Evolutionary conservation across 2,329 filamentous ascomycete genomes (phyloP).

Genomic region (Fusarium ambrosium): DNA sequence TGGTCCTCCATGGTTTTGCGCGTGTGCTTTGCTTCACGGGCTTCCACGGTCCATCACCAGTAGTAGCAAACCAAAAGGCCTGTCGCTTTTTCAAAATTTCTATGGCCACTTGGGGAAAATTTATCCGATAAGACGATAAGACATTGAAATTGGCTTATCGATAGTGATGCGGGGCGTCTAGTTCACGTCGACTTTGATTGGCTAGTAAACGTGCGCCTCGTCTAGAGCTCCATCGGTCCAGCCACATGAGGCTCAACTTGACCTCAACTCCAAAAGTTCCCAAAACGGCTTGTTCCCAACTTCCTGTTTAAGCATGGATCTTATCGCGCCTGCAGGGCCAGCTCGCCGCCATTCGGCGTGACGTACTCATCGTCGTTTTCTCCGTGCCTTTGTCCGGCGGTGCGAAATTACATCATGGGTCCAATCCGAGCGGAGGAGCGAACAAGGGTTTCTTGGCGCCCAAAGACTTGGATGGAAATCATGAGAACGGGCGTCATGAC

Average conservation of each 20-base stretch:
- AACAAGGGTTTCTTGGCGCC: not conserved
- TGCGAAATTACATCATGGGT: not conserved
- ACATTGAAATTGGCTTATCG: constrained; percentile 36
- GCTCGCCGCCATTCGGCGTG: constrained; percentile 19
- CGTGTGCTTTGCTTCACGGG: constrained; percentile 38
- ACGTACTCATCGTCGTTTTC: constrained; percentile 14
- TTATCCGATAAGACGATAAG: constrained; percentile 40
- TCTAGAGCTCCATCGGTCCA: not conserved
- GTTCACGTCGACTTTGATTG: not conserved
- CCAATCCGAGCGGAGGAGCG: not conserved
- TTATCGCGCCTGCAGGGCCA: constrained; percentile 17
- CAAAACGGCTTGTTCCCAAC: constrained; percentile 4
- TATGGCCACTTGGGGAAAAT: constrained; percentile 37
- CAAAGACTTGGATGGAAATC: not conserved
- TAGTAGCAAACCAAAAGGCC: constrained; percentile 20
- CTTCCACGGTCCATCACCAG: constrained; percentile 40
- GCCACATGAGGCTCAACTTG: constrained; percentile 23
- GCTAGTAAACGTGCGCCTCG: not conserved
- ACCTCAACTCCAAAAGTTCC: constrained; percentile 4
- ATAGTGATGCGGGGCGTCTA: constrained; percentile 22
- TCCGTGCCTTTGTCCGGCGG: not conserved
- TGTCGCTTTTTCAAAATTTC: constrained; percentile 43
- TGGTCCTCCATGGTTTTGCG: constrained; percentile 80
- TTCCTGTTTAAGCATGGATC: constrained; percentile 41
- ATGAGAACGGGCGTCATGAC: not conserved